Base-by-base conservation (phyloP, 2,329 filamentous ascomycete genomes). In the Colletotrichum phormii region DNA sequence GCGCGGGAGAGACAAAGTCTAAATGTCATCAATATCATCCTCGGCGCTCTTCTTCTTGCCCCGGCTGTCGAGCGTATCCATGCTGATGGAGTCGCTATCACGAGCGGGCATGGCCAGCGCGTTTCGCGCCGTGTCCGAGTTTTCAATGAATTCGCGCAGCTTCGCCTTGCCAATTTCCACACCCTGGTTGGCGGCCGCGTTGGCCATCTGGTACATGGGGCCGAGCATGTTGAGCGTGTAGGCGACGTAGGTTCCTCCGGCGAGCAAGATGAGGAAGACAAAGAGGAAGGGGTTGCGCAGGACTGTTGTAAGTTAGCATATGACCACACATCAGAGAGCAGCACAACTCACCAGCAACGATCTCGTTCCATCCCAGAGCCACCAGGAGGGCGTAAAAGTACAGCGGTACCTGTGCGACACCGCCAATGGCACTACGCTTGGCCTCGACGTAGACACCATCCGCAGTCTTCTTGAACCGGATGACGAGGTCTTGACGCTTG, bases 391-490 rank as follows among this genome's bases (percentile, higher is more conserved):
- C 94, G 78, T 98, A 99, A 83, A 99, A 98, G 84, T 98, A 98
- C 74, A 97, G 85, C 6, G 97, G 97, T 62, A 99, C 92, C 82
- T 98, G 95, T 5, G 95, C 94, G 78, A 99, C 94, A 70, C 96
- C 95, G 67, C 97, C 97, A 80, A 99, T 97, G 54, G 97, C 97
- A 80, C 96, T 95, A 71, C 97, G 91, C 88, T 99, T 99, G 62
- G 97, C 97, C 85, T 99, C 97, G 54, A 99, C 95, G 78, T 98
- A 99, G 4, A 99, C 96, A 8, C 95, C 97, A 80, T 99, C 97
- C 1, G 97, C 97, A 46, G 95, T 97, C 89, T 98, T 98, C 89
- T 98, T 98, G 89, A 99, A 99, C 67, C 97, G 90, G 15, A 97
- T 93, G 11, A 95, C 94, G 33, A 99, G 89, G 80, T 99, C 95